Base-by-base conservation (phyloP, 176 grass and related monocot species). In the Dactylis glomerata region DNA sequence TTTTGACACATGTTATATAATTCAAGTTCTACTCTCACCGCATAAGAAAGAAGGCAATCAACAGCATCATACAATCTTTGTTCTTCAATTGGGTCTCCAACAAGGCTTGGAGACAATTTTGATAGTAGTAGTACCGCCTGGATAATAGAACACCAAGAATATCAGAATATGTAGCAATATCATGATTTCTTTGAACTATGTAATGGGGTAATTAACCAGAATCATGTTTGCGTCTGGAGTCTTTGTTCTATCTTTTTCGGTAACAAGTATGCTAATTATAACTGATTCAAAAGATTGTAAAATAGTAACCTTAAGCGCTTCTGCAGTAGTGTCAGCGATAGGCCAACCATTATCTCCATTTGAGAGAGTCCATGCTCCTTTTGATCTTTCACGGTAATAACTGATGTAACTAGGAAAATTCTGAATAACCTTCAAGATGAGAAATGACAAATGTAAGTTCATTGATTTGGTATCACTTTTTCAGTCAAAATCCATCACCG, bases 301-400 rank as follows among this genome's bases (percentile, higher is more conserved):
- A n/a, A n/a, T n/a, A n/a, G n/a, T 0, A 73, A 88, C 86, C 86
- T 88, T 71, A 17, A 88, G 28, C n/a, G 72, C 81, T 83, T 83
- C 86, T 24, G 80, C 62, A 41, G 81, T 88, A 42, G 12, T 26
- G 62, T 88, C 86, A 78, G 81, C 24, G 0, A 79, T 20, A 9
- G 86, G 2, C 86, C 86, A 88, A 12, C 65, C 64, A 62, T 88
- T 76, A 3, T 88, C 86, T 73, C 51, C 73, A 19, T 4, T 73
- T 3, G 81, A 64, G 8, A 83, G 47, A 50, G 86, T 55, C 86
- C 86, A 88, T 62, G 86, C 41, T 30, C 86, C 86, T 64, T 88
- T 78, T 27, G 86, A 42, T 14, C 76, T 73, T 19, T 79, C 63
- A 22, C 86, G 86, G 22, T 88, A 88, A 17, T 40, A 71, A 38